Evolutionary conservation across 1,284 basidiomycete genomes (phyloP), one percentile per base, ranked within the genome.

Genomic region (Tilletiopsis washingtonensis): DNA sequence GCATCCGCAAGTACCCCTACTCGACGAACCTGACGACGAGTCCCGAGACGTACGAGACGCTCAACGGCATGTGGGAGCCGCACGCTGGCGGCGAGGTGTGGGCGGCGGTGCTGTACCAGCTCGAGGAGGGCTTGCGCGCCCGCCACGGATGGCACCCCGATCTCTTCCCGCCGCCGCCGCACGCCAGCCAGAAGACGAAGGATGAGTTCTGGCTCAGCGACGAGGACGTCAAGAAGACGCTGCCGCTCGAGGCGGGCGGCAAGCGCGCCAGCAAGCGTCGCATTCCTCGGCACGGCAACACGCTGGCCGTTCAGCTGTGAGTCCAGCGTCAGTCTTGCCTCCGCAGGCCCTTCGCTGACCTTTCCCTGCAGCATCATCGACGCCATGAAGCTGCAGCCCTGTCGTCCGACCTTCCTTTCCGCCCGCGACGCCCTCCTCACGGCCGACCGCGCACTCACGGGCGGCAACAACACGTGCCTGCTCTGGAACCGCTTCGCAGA

Each of bases 11-110:
- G 78, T 97, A 82, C 75, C 62, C 64, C 7, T 69, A 69, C 63
- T 62, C 59, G 25, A 59, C 64, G 52, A 81, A 89, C 76, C 75
- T 78, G 38, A 82, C 81, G 11, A 68, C 85, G 74, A 96, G 94
- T 78, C 91, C 90, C 0, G 87, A 85, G 54, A 87, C 84, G 1
- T 97, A 96, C 80, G 86, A 90, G 81, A 91, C 86, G n/a, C 84
- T 97, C 39, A 89, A 96, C 78, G 87, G 90, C 15, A 73, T 74
- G 47, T 64, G 54, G 52, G 53, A 73, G 43, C 75, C 76, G 19
- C 88, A 91, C 73, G 86, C 87, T 36, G 86, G 91, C 55, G 89
- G 90, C 52, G 90, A 91, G 76, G 91, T 96, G 53, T 96, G 91
- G 91, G 91, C 91, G 17, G 80, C 94, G 77, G 84, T 94, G 53